Base-by-base conservation (phyloP, 768 basidiomycete genomes). In the Sporobolomyces pararoseus region DNA sequence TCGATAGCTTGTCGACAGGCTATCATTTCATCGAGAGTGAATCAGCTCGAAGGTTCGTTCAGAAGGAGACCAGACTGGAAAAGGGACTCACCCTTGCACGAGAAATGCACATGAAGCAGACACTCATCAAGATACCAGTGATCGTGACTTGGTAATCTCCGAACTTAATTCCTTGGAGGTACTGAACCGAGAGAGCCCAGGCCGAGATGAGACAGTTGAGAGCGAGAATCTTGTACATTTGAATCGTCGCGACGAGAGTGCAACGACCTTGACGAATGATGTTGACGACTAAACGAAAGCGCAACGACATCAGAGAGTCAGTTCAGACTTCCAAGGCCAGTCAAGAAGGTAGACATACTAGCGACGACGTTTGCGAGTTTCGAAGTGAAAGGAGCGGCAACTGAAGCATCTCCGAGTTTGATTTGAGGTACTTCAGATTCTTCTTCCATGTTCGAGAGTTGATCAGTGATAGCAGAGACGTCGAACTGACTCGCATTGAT, bases 211-310 rank as follows among this genome's bases (percentile, higher is more conserved):
- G 83, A 78, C 96, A 98, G 78, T 98, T 99, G 65, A 99, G 82
- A 1, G 95, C 96, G 44, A 99, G 83, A 75, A 99, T 99, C 83
- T 97, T 96, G 86, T 97, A 99, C 96, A 99, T 99, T 81, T 99
- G 96, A 63, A 95, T 89, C 4, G 96, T 99, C 3, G 96, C 96
- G 52, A 98, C 96, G 23, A 99, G 86, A 1, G 96, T 99, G 82
- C 96, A 98, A 34, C 96, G 90, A 29, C 96, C 96, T 81, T 98
- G 96, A 25, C 96, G 87, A 75, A 99, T 96, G 79, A 99, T 97
- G 78, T 95, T 93, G 25, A 90, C 89, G 76, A 99, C 92, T 94
- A n/a, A n/a, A 71, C 12, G 32, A 14, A 23, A 19, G 27, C 10
- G 39, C 39, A 17, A 42, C 17, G 39, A 42, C 17, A 17, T 9